Percentiles rank a stretch among this genome's conserved stretches.
Conservation (phyloP, 129 eudicot genomes). For the Dittrichia graveolens region DNA sequence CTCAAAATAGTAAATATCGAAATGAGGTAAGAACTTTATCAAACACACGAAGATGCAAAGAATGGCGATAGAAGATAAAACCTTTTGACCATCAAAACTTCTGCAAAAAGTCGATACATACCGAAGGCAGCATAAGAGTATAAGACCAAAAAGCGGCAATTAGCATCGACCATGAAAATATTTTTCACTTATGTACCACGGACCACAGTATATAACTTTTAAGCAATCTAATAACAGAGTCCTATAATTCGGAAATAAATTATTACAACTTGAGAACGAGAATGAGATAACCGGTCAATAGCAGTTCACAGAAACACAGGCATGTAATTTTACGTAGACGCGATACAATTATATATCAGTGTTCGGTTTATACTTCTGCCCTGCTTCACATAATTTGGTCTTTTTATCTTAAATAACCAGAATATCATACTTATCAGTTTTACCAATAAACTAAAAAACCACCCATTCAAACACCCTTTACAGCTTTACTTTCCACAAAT, state of each 20-base stretch:
- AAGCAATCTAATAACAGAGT: neutral
- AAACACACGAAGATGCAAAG: constrained; percentile 17
- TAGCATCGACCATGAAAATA: constrained; percentile 13
- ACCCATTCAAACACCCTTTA: too few relatives aligned
- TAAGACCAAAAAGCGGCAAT: constrained; percentile 21
- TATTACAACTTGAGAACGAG: neutral
- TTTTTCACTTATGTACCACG: too few relatives aligned
- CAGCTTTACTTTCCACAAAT: too few relatives aligned
- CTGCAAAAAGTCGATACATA: constrained; percentile 17
- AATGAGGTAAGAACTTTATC: constrained; percentile 9
- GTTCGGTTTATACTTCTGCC: too few relatives aligned
- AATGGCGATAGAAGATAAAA: constrained; percentile 10
- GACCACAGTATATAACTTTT: neutral
- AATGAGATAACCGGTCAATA: neutral
- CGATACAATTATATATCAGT: too few relatives aligned
- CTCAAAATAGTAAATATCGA: too few relatives aligned
- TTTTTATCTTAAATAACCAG: too few relatives aligned
- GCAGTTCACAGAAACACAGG: too few relatives aligned
- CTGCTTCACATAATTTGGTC: too few relatives aligned
- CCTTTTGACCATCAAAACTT: constrained; percentile 17
- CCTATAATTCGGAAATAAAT: neutral
- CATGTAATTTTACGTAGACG: too few relatives aligned
- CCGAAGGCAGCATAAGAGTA: neutral
- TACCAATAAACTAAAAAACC: too few relatives aligned
- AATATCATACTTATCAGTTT: too few relatives aligned